Percentiles rank a stretch among this genome's conserved stretches.
phyloP scores from a whole-genome alignment of 176 grass and related monocot genomes.

The Triticum turgidum region DNA sequence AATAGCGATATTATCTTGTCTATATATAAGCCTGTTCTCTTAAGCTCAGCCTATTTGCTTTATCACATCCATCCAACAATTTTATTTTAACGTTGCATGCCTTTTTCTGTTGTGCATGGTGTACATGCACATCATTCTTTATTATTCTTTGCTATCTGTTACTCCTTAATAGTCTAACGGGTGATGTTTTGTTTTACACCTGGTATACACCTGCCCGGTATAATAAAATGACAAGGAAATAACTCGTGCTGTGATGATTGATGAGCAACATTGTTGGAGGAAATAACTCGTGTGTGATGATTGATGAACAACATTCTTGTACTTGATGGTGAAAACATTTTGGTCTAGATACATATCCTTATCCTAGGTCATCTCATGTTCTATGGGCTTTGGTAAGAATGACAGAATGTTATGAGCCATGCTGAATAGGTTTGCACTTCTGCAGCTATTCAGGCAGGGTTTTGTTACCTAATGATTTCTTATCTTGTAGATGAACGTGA shows the following conservation, averaged over 20 bases:
- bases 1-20: background rate
- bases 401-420: background rate
- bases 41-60: background rate
- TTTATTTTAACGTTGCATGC: background rate
- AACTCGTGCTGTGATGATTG: slow-evolving; percentile 21
- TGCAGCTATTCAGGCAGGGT: background rate
- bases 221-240: slow-evolving; percentile 17
- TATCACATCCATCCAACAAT: background rate
- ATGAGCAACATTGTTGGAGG: background rate
- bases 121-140: background rate
- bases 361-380: slow-evolving; percentile 2
- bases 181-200: background rate
- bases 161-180: slow-evolving; percentile 10
- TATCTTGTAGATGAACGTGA: slow-evolving; percentile 84
- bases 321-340: slow-evolving; percentile 3
- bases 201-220: background rate
- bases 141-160: background rate
- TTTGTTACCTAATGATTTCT: slow-evolving; percentile 33
- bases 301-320: background rate
- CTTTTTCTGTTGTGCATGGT: slow-evolving; percentile 13
- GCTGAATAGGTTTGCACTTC: background rate
- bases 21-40: background rate
- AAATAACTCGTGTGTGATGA: background rate
- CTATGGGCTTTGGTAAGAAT: background rate
- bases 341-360: background rate